Conservation (phyloP, 257 asterid species). For the Nicotiana sylvestris region DNA sequence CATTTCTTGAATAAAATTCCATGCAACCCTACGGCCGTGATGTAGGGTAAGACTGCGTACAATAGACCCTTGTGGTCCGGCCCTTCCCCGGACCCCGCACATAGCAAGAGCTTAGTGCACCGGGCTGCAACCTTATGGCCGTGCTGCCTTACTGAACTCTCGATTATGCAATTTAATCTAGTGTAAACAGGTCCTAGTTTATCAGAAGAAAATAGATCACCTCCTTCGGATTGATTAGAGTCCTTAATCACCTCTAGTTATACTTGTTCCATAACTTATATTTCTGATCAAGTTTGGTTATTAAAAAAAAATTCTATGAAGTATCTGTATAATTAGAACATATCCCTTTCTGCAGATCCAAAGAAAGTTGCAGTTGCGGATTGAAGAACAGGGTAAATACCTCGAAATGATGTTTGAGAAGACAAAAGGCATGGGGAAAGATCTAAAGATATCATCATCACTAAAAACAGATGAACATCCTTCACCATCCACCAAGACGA, state of each 20-base stretch:
- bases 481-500: constrained; percentile 15
- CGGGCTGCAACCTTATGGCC: too few relatives aligned
- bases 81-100: too few relatives aligned
- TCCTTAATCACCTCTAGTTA: not conserved
- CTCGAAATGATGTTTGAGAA: constrained; percentile 76
- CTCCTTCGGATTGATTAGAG: not conserved
- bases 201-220: not conserved
- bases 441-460: constrained; percentile 28
- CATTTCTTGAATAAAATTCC: not conserved
- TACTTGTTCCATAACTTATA: not conserved
- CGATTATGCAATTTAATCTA: not conserved
- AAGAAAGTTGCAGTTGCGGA: constrained; percentile 72
- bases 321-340: not conserved
- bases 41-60: too few relatives aligned
- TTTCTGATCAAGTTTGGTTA: not conserved
- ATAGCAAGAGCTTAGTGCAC: too few relatives aligned
- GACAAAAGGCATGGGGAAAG: constrained; percentile 61
- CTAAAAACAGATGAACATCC: constrained; percentile 28
- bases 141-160: not conserved
- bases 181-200: not conserved
- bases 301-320: not conserved
- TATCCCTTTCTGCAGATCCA: constrained; percentile 51
- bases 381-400: constrained; percentile 79
- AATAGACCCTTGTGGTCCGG: too few relatives aligned
- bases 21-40: not conserved